Evolutionary conservation across 2,329 filamentous ascomycete species (phyloP), one percentile per base, ranked within the genome.

Genomic region (Cercospora beticola): DNA sequence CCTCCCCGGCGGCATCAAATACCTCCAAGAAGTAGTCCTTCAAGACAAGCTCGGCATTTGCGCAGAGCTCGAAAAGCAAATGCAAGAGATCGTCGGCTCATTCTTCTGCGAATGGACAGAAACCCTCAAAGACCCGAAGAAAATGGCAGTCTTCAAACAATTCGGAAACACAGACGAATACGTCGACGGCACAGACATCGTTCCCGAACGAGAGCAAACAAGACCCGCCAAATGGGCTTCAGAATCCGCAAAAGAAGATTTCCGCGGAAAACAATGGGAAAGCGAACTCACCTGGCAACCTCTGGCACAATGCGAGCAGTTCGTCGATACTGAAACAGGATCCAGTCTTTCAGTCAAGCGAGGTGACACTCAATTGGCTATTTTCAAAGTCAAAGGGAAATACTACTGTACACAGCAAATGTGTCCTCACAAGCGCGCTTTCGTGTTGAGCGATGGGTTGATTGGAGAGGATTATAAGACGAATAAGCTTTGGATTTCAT

Each of bases 51-150:
- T 97, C 0, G 93, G 93, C 31, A 94, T 97, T 74, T 91, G 89
- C 78, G 91, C 89, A 3, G 90, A 92, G 5, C 88, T 97, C 28
- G 93, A 97, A 80, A 86, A 89, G 36, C 92, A 97, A 79, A 97
- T 97, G 93, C 85, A 92, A 75, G 89, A 92, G 61, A 86, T 97
- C 0, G 92, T 97, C 5, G 90, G 89, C 72, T 88, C 87, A 16
- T 97, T 90, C 84, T 96, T 95, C 82, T 93, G 93, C 82, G 93
- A 97, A 81, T 97, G 93, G 93, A 92, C 91, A 14, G 92, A 94
- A 78, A 92, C 90, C 0, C 85, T 97, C 77, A 87, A 87, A 58
- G 85, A 89, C 67, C 91, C 92, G 0, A 86, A 87, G 60, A 86
- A 90, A 43, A 85, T 87, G 5, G 87, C 87, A 70, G 86, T 87